phyloP scores from a whole-genome alignment of 345 rosid species.

The Anastatica hierochuntica region DNA sequence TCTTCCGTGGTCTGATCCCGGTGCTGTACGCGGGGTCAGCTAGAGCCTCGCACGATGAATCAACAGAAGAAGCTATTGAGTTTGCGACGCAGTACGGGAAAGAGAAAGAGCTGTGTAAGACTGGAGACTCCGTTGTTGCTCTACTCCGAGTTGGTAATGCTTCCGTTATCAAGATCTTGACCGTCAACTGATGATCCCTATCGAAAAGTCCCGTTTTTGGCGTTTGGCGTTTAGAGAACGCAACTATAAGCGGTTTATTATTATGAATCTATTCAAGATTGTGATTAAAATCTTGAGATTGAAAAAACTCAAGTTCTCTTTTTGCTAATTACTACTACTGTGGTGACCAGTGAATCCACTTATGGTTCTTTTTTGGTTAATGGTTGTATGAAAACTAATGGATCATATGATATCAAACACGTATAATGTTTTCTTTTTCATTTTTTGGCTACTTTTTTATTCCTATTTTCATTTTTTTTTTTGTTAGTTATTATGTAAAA shows the following conservation, averaged over 20 bases:
- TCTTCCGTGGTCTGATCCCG: slow-evolving; percentile 81
- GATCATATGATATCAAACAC: slow-evolving; percentile 6
- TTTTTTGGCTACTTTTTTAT: neutral
- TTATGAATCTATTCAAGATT: neutral
- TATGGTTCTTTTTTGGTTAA: neutral
- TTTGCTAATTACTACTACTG: slow-evolving; percentile 9
- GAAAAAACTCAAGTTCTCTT: slow-evolving; percentile 20
- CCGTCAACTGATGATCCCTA: slow-evolving; percentile 39
- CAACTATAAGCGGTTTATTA: slow-evolving; percentile 3
- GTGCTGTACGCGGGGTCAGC: slow-evolving; percentile 84
- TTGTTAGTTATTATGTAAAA: too few relatives aligned
- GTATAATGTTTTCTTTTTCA: neutral
- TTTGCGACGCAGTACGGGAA: slow-evolving; percentile 66
- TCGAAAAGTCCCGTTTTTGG: slow-evolving; percentile 3
- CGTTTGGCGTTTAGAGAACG: slow-evolving; percentile 16
- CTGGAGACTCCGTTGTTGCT: slow-evolving; percentile 83
- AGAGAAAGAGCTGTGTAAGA: slow-evolving; percentile 54
- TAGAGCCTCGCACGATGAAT: slow-evolving; percentile 74
- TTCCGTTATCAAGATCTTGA: slow-evolving; percentile 87
- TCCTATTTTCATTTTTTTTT: too few relatives aligned
- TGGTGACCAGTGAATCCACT: slow-evolving; percentile 20
- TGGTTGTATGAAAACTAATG: slow-evolving; percentile 18
- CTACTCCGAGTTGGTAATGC: slow-evolving; percentile 86
- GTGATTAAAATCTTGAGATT: slow-evolving; percentile 24
- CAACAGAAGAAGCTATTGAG: slow-evolving; percentile 87